Base-by-base conservation (phyloP, 2,329 filamentous ascomycete genomes). In the Verticillium albo-atrum region DNA sequence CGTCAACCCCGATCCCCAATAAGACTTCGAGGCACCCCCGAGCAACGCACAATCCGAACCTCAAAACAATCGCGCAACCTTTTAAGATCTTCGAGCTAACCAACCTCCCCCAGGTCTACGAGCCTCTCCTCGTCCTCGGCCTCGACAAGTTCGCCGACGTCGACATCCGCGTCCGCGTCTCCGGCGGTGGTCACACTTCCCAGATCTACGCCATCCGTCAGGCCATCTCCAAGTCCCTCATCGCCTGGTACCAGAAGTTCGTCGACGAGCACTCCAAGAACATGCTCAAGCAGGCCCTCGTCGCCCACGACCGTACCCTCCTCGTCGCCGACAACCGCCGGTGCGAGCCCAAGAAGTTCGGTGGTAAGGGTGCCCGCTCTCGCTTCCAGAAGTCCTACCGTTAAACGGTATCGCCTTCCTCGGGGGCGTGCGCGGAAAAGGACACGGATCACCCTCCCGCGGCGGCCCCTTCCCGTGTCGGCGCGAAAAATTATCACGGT, bases 231-330 rank as follows among this genome's bases (percentile, higher is more conserved):
- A 99, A 98, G 89, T 90, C 89, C 74, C 91, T 96, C 78, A 89
- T 96, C 75, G 90, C 62, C 55, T 64, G 97, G 90, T 98, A 97
- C 90, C 94, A 97, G 85, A 97, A 99, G 88, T 99, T 89, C 84
- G 92, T 98, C 82, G 95, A 99, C 78, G 95, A 99, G 90, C 93
- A 98, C 90, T 92, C 90, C 85, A 99, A 99, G 91, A 97, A 98
- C 89, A 86, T 92, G 82, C 88, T 99, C 76, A 99, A 98, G 92
- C 90, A 94, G 83, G 91, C 91, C 70, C 89, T 99, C 71, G 91
- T 94, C 75, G 88, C 92, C 79, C 99, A 94, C 86, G 92, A 97
- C 86, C 89, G 93, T 76, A 96, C 92, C 77, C 89, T 99, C 70
- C 90, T 99, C 76, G 95, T 99, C 74, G 95, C 95, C 81, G 95